Base-by-base conservation (phyloP, 1,139 yeast species). In the Debaryomyces psychrophilus region DNA sequence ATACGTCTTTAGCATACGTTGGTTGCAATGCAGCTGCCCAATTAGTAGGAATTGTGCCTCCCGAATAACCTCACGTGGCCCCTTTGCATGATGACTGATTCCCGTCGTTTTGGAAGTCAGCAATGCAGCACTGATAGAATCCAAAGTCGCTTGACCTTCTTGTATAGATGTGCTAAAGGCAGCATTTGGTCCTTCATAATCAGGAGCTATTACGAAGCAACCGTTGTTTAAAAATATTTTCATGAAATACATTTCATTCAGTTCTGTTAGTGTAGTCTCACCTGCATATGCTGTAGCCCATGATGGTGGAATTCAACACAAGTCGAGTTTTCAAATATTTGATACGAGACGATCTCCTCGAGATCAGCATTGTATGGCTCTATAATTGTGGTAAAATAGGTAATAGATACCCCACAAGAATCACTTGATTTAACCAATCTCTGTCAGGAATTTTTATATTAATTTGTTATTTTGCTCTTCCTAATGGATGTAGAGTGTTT, bases 11-110 rank as follows among this genome's bases (percentile, higher is more conserved):
- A 0, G 73, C 73, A 45, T 68, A 69, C 1, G 47, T 43, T 2
- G 70, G 67, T 41, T 64, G 68, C 29, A 70, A 50, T 9, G 65
- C 57, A 1, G 73, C 64, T 5, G 73, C 74, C 76, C 76, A 71
- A 1, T 64, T 64, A 4, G 68, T 51, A 2, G 76, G 71, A n/a
- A 70, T 51, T 1, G 71, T 56, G 0, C 77, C 77, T 20, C 77
- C 77, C 6, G 74, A 68, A 48, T 69, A 72, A 0, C 77, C 77
- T 71, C 72, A 71, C 31, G 67, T 20, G 1, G 59, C 62, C 1
- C 64, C 57, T 39, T 59, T 53, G 76, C 71, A 41, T 62, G 54
- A 0, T 53, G 9, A 8, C 55, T 45, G 31, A 71, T 48, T 3
- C 72, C 71, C 3, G 76, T 70, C 15, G 55, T 40, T 37, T 60